These are phyloP conservation scores for Narthecium ossifragum DNA, from an alignment of 106 monocot species.

Conservation along the genomic window DNA sequence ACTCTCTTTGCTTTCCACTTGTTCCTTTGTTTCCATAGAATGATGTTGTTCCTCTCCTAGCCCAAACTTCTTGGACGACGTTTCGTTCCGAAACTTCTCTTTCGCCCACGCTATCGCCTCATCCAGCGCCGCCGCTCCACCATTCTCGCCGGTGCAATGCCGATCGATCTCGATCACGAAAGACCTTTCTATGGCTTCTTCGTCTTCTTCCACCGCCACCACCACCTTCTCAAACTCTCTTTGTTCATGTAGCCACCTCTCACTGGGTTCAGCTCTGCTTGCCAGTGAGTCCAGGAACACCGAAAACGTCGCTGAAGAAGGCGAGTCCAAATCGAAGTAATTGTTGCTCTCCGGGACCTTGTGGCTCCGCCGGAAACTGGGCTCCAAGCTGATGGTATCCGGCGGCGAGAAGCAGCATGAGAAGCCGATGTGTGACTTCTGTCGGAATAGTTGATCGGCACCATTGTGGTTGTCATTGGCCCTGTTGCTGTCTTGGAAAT, in stretches of 20 bases:
- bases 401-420: conserved; percentile 33
- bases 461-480: neutral
- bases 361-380: conserved; percentile 9
- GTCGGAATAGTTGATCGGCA: conserved; percentile 1
- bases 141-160: neutral
- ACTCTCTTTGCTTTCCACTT: neutral
- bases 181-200: conserved; percentile 13
- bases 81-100: conserved; percentile 20
- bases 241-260: neutral
- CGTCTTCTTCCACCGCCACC: conserved; percentile 15
- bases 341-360: neutral
- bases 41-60: neutral
- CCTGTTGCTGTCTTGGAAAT: neutral
- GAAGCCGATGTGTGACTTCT: conserved; percentile 1
- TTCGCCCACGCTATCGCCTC: conserved; percentile 46
- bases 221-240: conserved; percentile 17
- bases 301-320: conserved; percentile 25
- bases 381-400: conserved; percentile 13
- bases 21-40: neutral
- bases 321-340: conserved; percentile 7
- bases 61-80: neutral
- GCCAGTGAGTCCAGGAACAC: conserved; percentile 18
- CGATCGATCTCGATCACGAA: conserved; percentile 17
- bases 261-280: neutral
- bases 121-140: conserved; percentile 10